Conservation (phyloP, 1,284 basidiomycete species). For the Rhodofomes roseus region DNA sequence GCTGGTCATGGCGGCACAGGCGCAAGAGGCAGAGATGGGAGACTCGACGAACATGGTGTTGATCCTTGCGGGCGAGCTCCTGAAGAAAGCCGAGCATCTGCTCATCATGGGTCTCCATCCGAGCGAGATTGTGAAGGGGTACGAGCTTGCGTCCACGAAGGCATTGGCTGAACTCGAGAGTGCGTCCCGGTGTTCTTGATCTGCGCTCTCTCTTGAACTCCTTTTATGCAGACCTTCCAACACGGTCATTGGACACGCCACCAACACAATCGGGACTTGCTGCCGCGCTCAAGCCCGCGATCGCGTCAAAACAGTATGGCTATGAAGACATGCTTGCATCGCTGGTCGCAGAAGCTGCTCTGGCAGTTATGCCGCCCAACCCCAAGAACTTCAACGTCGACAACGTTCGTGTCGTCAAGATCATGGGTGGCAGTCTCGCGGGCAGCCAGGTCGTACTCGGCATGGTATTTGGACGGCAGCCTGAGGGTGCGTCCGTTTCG, state of each 20-base stretch:
- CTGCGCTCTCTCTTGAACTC: neutral
- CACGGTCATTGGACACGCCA: constrained; percentile 69
- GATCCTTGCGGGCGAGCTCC: constrained; percentile 93
- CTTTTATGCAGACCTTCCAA: constrained; percentile 51
- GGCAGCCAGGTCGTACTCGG: constrained; percentile 90
- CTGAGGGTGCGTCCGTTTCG: constrained; percentile 66
- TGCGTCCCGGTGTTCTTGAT: constrained; percentile 39
- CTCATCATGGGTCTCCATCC: constrained; percentile 97
- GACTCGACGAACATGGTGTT: constrained; percentile 96
- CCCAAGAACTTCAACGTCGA: constrained; percentile 95
- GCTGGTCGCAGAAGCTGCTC: constrained; percentile 90
- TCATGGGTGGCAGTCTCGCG: constrained; percentile 88
- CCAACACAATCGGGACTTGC: constrained; percentile 77
- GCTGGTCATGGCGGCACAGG: constrained; percentile 95
- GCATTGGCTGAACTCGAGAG: constrained; percentile 89
- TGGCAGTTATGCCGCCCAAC: constrained; percentile 87
- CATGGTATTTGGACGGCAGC: constrained; percentile 97
- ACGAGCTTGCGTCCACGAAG: constrained; percentile 89
- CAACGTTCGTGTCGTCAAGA: constrained; percentile 98
- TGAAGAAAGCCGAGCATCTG: constrained; percentile 92
- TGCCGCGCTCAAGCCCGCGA: constrained; percentile 83
- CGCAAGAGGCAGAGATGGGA: constrained; percentile 98
- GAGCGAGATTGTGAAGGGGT: constrained; percentile 91
- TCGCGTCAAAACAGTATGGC: constrained; percentile 98
- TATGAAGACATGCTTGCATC: constrained; percentile 81